These are phyloP conservation scores for Colletotrichum musicola DNA, from an alignment of 2,329 filamentous ascomycete genomes.

Conservation along the genomic window DNA sequence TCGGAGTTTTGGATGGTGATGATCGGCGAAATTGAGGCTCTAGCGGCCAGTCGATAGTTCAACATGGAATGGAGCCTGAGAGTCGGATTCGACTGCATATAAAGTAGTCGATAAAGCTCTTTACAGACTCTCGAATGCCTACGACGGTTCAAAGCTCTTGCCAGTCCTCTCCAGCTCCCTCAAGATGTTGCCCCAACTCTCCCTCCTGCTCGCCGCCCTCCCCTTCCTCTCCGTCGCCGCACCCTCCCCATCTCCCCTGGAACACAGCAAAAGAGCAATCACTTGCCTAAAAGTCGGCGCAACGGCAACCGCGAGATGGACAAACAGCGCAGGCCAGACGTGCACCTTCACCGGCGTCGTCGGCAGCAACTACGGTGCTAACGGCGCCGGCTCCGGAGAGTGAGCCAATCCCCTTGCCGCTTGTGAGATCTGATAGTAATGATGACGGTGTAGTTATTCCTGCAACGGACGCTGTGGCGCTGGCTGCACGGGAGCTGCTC, in stretches of 20 bases:
- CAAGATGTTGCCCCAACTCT: conserved; percentile 31
- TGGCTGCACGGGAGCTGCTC: conserved; percentile 56
- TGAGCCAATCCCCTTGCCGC: conserved; percentile 43
- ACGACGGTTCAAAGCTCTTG: no score
- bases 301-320: conserved; percentile 61
- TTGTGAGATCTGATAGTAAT: background rate
- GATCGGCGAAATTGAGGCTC: conserved; percentile 27
- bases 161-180: no score
- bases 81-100: background rate
- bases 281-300: conserved; percentile 54
- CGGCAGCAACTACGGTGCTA: conserved; percentile 62
- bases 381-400: conserved; percentile 56
- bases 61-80: no score
- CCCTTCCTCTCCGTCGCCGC: conserved; percentile 32
- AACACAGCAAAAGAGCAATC: conserved; percentile 46
- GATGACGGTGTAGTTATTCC: conserved; percentile 53
- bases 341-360: conserved; percentile 60
- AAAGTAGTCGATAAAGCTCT: background rate
- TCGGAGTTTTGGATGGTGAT: conserved; percentile 1
- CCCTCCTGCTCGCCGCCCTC: conserved; percentile 30
- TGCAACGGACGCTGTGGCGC: conserved; percentile 63
- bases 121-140: no score
- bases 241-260: conserved; percentile 20
- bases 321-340: conserved; percentile 54
- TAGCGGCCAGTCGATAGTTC: background rate